Evolutionary conservation across 1,139 yeast species (phyloP), one percentile per base, ranked within the genome.

Genomic region (Tardiomyces depauwii): DNA sequence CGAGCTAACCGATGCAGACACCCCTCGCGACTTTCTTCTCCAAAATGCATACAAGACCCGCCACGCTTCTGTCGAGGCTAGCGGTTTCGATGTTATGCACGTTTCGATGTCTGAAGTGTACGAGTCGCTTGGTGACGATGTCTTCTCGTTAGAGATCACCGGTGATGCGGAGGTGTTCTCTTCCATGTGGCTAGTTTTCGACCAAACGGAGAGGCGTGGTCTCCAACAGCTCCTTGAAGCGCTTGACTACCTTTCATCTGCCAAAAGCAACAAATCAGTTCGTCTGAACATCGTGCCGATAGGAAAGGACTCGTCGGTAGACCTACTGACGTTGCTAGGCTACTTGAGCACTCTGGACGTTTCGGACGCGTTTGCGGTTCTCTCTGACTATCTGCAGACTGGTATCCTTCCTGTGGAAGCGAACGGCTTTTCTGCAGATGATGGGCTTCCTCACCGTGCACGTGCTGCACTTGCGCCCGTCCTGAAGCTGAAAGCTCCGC

Each of bases 341-440:
- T 12, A 12, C 16, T 14, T 30, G n/a, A 12, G 16, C 16, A 14
- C 5, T 14, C 16, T 30, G 36, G 36, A 30, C 11, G 41, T 49
- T 13, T 38, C 51, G 14, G 55, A 53, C 32, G 56, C 55, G 4
- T 45, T 53, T 12, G 25, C 42, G 10, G 38, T 53, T 5, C 39
- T 45, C 2, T 38, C 44, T 1, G 41, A 39, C 1, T 41, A 40
- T 19, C 40, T 41, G 2, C 21, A 44, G 18, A 27, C 38, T 7
- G 27, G 28, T 11, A 25, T 6, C 9, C 16, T 40, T 23, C 27
- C 42, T 6, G 16, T 40, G 16, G 44, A 41, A 0, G 33, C 23
- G 7, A 36, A 49, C 10, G 45, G 39, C 12, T 10, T n/a, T 39
- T 41, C 51, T 11, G n/a, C 51, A 13, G 46, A 44, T 12, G 48